Evolutionary conservation across 202 grass and related monocot species (phyloP).

Genomic region (Zizania palustris): DNA sequence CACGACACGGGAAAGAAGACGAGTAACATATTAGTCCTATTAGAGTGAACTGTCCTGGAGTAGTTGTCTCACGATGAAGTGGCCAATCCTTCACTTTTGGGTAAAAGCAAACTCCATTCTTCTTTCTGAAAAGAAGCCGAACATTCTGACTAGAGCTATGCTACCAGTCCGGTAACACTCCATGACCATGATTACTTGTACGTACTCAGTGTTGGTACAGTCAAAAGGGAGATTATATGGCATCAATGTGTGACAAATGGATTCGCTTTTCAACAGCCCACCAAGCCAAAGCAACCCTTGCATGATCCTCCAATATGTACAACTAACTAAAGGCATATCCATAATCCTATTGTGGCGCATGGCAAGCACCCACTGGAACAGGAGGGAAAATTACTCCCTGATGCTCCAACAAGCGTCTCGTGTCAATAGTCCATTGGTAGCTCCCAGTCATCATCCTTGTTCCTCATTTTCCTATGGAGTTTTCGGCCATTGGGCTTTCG

Average conservation of each 20-base stretch:
- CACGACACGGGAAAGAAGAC: conserved; percentile 5
- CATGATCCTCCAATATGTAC: conserved; percentile 41
- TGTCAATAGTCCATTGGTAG: conserved; percentile 76
- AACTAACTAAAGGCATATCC: not conserved
- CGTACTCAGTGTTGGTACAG: conserved; percentile 23
- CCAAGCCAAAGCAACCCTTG: conserved; percentile 21
- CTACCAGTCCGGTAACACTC: not conserved
- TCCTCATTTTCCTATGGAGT: conserved; percentile 44
- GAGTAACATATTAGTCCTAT: not conserved
- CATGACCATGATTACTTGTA: not conserved
- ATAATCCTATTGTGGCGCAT: conserved; percentile 25
- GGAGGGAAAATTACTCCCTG: not conserved
- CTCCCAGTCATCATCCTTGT: conserved; percentile 70
- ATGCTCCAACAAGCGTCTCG: not conserved
- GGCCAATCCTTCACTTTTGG: not conserved
- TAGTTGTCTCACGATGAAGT: not conserved
- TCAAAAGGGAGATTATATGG: conserved; percentile 20
- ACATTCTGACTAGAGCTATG: not conserved
- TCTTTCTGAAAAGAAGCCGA: not conserved
- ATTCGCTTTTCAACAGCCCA: conserved; percentile 51
- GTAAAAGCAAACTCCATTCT: conserved; percentile 7
- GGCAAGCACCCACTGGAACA: conserved; percentile 30
- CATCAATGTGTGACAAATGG: conserved; percentile 30
- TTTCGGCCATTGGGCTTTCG: conserved; percentile 44
- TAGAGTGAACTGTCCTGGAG: not conserved